Percentiles rank a stretch among this genome's conserved stretches.
phyloP scores from a whole-genome alignment of 345 rosid genomes.

The Anacardium occidentale region DNA sequence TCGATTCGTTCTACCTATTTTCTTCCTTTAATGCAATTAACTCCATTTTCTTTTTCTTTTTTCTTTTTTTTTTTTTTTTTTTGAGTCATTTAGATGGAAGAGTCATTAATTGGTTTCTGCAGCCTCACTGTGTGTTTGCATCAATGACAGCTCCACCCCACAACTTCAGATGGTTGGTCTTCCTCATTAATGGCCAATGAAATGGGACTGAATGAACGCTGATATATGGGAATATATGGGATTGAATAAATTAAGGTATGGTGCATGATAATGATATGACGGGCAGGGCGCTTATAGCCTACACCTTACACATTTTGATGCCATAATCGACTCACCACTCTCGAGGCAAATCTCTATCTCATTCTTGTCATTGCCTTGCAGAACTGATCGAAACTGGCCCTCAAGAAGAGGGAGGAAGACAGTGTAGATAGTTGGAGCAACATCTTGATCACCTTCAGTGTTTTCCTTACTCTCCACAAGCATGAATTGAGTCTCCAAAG shows the following conservation, averaged over 20 bases:
- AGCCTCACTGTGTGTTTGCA: conserved; percentile 24
- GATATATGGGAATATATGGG: conserved; percentile 20
- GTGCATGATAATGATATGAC: conserved; percentile 15
- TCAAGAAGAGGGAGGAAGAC: conserved; percentile 94
- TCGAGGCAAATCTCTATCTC: conserved; percentile 92
- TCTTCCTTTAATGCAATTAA: conserved; percentile 29
- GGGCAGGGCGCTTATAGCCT: conserved; percentile 15
- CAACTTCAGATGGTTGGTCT: conserved; percentile 20
- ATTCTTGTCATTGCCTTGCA: conserved; percentile 83
- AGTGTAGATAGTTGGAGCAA: conserved; percentile 64
- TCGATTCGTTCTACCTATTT: conserved; percentile 32
- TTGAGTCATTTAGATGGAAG: conserved; percentile 29
- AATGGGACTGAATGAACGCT: conserved; percentile 22
- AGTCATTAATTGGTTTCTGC: conserved; percentile 32
- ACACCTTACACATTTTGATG: conserved; percentile 27
- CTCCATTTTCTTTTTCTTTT: no score
- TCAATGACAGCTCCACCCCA: conserved; percentile 34
- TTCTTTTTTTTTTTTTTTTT: no score
- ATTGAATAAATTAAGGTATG: conserved; percentile 21
- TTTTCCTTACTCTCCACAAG: conserved; percentile 75
- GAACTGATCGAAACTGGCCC: conserved; percentile 90
- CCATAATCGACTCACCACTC: conserved; percentile 77
- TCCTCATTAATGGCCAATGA: conserved; percentile 23
- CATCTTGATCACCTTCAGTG: conserved; percentile 49
- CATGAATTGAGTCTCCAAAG: conserved; percentile 96